These are phyloP conservation scores for Coemansia sp. DNA, from an alignment of 192 early-diverging fungal genomes.

Conservation along the genomic window DNA sequence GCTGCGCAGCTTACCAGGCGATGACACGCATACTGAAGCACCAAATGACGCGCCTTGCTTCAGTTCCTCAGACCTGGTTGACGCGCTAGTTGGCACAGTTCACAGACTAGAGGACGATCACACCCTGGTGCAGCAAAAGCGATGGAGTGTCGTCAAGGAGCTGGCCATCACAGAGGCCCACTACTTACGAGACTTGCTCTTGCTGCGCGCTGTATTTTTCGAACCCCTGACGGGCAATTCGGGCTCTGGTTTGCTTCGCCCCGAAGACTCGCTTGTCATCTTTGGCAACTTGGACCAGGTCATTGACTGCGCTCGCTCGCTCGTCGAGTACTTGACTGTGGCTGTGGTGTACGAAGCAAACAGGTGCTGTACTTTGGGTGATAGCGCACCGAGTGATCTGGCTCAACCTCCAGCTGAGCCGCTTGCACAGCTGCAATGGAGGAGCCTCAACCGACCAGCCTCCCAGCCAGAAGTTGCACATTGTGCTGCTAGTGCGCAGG, in stretches of 20 bases:
- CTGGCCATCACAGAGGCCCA: constrained; percentile 72
- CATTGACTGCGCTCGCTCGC: constrained; percentile 61
- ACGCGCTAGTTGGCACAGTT: constrained; percentile 42
- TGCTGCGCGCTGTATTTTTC: constrained; percentile 69
- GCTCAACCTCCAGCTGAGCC: background rate
- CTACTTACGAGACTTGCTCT: constrained; percentile 71
- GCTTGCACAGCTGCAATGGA: background rate
- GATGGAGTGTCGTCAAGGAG: constrained; percentile 70
- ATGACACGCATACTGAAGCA: background rate
- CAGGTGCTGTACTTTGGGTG: constrained; percentile 14
- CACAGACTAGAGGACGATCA: constrained; percentile 48
- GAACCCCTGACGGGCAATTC: constrained; percentile 52
- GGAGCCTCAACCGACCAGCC: constrained; percentile 18
- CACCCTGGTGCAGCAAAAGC: constrained; percentile 55
- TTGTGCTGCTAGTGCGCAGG: background rate
- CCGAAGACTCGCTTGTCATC: constrained; percentile 64
- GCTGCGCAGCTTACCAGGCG: background rate
- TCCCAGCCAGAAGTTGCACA: constrained; percentile 21
- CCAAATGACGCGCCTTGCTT: constrained; percentile 3
- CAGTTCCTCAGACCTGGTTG: constrained; percentile 37
- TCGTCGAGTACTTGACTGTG: constrained; percentile 63
- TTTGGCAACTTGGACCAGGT: constrained; percentile 80
- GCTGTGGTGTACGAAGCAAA: constrained; percentile 54
- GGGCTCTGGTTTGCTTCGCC: constrained; percentile 47
- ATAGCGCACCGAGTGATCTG: background rate